Evolutionary conservation across 1,284 basidiomycete genomes (phyloP), one percentile per base, ranked within the genome.

Genomic region (Ustilago shanxiensis): DNA sequence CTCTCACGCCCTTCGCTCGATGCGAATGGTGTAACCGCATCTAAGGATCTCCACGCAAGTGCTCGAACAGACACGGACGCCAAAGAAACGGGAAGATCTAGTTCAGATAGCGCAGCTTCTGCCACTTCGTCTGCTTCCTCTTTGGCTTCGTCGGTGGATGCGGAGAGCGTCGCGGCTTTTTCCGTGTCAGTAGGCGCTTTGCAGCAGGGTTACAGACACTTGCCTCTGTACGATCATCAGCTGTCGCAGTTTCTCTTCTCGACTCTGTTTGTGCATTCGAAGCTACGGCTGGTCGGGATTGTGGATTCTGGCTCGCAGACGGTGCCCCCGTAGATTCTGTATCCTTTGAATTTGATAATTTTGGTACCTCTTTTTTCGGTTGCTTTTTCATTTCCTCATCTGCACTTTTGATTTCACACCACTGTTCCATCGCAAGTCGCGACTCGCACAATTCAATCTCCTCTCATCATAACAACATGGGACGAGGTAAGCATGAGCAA

Each of bases 171-270:
- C 7, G 82, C 75, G 18, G 76, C 72, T 8, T 82, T 58, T 31
- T 60, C 57, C 20, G 65, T 76, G 9, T 63, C 62, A 14, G 57
- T 81, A 1, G 79, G 79, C 28, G 70, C 77, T 7, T 35, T 82
- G 47, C 76, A 77, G 58, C 65, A 69, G n/a, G 83, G 84, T 1
- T 83, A 82, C 47, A 74, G 81, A 5, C 84, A 85, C 45, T 50
- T 85, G 14, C 79, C 84, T 5, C 65, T 85, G 49, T 80, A 85
- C 62, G 84, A 85, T 47, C 63, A 68, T 16, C 77, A 83, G 60
- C 61, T 85, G 37, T 79, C 78, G 54, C 83, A 76, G 53, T 78
- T 81, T 41, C 66, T 82, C 33, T 85, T 83, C 45, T 78, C 82
- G 29, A 83, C 84, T 8, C 76, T 85, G 18, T 85, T 85, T 44